Base-by-base conservation (phyloP, 2,329 filamentous ascomycete species). In the Keithomyces neogunnii region DNA sequence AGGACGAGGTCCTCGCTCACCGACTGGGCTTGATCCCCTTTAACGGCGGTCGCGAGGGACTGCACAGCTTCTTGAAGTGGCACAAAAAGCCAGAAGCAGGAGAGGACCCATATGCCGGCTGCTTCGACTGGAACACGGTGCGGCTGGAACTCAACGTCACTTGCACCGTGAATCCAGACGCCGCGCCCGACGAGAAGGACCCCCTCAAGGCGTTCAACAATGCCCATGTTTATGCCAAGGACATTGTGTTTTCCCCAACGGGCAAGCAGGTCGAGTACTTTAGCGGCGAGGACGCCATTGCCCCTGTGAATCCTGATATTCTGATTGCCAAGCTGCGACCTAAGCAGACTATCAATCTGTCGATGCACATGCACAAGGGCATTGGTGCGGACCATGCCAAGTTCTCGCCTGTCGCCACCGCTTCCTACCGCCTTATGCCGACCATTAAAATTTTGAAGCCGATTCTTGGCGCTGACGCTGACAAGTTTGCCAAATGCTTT, bases 381-480 rank as follows among this genome's bases (percentile, higher is more conserved):
- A 84, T 95, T 59, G 93, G 93, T 46, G 83, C 86, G 57, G 93
- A 99, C 69, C 93, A 99, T 69, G 86, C 93, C 60, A 99, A 99
- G 71, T 99, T 93, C 74, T 96, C 89, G 0, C 93, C 93, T 45
- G 93, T 97, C 36, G 91, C 92, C 3, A 96, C 93, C 1, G 93
- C 93, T 3, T 89, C 87, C 29, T 99, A 99, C 73, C 84, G 93
- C 47, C 79, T 99, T 26, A 73, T 99, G 64, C 93, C 93, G 6
- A 85, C 85, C 58, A 97, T 99, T 68, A 78, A 80, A 57, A 97
- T 99, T 64, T 74, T 78, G 44, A 74, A 79, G 59, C 93, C 93
- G 26, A 97, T 99, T 54, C 66, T 95, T 3, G 93, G 92, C 43
- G 75, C 78, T 40, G 90, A 97, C 62, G 93, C 93, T 2, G 80